These are phyloP conservation scores for Penicillium sp. DNA, from an alignment of 2,329 filamentous ascomycete genomes.

Conservation along the genomic window DNA sequence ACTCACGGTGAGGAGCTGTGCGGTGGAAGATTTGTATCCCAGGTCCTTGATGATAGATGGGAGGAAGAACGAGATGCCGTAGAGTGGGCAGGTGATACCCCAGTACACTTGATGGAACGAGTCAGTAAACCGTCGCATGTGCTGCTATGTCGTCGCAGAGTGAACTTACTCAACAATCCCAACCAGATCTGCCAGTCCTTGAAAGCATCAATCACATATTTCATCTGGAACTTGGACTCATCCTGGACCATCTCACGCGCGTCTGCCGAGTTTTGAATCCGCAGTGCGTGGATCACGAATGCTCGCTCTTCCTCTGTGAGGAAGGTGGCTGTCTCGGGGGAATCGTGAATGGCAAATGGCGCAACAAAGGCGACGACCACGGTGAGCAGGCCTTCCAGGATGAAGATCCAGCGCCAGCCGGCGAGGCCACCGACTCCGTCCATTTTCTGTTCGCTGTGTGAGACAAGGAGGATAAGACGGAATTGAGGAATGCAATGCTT, in stretches of 20 bases:
- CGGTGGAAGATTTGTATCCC: constrained; percentile 45
- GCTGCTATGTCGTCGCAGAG: neutral
- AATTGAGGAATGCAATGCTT: constrained; percentile 23
- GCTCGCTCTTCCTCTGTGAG: constrained; percentile 46
- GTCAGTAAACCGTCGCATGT: constrained; percentile 7
- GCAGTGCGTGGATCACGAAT: constrained; percentile 43
- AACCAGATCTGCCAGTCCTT: constrained; percentile 49
- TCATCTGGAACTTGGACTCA: constrained; percentile 41
- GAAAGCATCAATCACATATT: constrained; percentile 46
- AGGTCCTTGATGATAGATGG: constrained; percentile 49
- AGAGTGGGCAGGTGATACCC: constrained; percentile 48
- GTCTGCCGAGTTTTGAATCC: constrained; percentile 39
- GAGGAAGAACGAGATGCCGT: constrained; percentile 46
- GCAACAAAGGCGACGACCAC: constrained; percentile 48
- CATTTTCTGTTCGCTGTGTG: constrained; percentile 45
- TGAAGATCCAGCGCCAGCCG: constrained; percentile 58
- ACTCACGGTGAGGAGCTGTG: constrained; percentile 45
- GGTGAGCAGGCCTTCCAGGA: constrained; percentile 54
- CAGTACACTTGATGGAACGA: constrained; percentile 41
- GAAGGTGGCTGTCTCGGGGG: constrained; percentile 49
- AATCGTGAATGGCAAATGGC: constrained; percentile 53
- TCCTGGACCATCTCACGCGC: constrained; percentile 33
- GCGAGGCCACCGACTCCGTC: constrained; percentile 52
- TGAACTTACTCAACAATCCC: constrained; percentile 41
- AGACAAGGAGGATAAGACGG: neutral